A percentile compares a stretch with the other conserved stretches of the same genome.
Conservation (phyloP, 352 stramenopile genomes). For the Phytophthora aleatoria region DNA sequence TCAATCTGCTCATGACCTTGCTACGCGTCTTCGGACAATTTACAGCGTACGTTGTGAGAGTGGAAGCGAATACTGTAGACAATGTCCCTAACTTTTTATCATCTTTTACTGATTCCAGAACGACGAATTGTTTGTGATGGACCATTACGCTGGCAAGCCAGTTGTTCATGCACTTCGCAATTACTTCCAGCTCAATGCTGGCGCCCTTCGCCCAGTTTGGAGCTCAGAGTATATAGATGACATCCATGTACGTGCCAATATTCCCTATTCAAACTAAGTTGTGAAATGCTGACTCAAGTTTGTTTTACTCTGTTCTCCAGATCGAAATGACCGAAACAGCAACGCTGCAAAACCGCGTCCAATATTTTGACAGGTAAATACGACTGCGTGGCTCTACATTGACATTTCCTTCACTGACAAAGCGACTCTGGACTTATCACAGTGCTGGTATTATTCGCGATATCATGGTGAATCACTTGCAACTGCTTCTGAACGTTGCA, state of each 20-base stretch:
- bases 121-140: constrained; percentile 84
- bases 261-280: background rate
- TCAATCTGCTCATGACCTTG: constrained; percentile 49
- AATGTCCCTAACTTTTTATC: background rate
- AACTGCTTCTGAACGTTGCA: constrained; percentile 54
- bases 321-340: constrained; percentile 79
- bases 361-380: constrained; percentile 75
- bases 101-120: constrained; percentile 24
- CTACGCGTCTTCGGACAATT: constrained; percentile 38
- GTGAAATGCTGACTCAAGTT: background rate
- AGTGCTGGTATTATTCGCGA: constrained; percentile 80
- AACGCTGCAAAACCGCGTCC: constrained; percentile 58
- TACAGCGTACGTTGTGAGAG: constrained; percentile 34
- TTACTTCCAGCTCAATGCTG: constrained; percentile 62
- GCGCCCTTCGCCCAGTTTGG: constrained; percentile 38
- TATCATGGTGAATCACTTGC: constrained; percentile 85
- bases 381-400: background rate
- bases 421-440: background rate
- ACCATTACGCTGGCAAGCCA: constrained; percentile 86
- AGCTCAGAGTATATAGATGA: constrained; percentile 26
- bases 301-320: constrained; percentile 14
- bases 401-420: background rate
- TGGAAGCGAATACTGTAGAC: background rate
- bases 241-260: constrained; percentile 22
- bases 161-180: constrained; percentile 57